Conservation (phyloP, 2,329 filamentous ascomycete genomes). For the Pseudogymnoascus sp. region DNA sequence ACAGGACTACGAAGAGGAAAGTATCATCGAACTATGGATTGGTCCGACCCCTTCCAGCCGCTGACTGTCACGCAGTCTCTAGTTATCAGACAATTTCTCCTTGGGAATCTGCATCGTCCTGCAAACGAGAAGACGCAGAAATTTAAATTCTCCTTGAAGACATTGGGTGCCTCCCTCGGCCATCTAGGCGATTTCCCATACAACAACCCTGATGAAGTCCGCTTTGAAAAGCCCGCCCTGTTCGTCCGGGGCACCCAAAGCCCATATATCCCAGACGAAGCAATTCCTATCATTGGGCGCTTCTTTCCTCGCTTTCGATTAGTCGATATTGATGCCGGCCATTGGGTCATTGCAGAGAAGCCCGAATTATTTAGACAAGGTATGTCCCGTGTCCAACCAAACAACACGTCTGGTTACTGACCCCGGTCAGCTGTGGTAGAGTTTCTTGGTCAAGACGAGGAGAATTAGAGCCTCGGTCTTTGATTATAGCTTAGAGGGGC, state of each 20-base stretch:
- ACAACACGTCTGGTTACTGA: neutral
- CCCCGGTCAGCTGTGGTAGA: conserved; percentile 51
- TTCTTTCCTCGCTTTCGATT: conserved; percentile 77
- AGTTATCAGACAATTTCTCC: conserved; percentile 79
- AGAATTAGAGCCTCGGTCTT: conserved; percentile 24
- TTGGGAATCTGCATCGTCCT: conserved; percentile 70
- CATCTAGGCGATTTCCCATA: conserved; percentile 86
- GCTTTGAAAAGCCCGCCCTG: conserved; percentile 71
- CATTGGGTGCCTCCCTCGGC: conserved; percentile 59
- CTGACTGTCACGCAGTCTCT: conserved; percentile 44
- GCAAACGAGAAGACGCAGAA: conserved; percentile 47
- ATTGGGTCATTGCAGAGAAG: conserved; percentile 88
- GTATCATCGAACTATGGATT: conserved; percentile 13
- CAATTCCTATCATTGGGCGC: conserved; percentile 67
- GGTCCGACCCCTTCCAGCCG: neutral
- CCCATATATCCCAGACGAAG: conserved; percentile 74
- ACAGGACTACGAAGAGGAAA: conserved; percentile 61
- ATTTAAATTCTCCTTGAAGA: conserved; percentile 73
- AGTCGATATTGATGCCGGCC: conserved; percentile 68
- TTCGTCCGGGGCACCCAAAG: conserved; percentile 74
- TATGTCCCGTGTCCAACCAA: conserved; percentile 33
- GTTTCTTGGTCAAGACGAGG: conserved; percentile 48
- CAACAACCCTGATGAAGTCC: conserved; percentile 57
- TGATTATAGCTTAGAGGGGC: neutral
- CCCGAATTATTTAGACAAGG: conserved; percentile 71